A percentile compares a stretch with the other conserved stretches of the same genome.
Conservation (phyloP, 352 stramenopile genomes). For the Hyaloperonospora brassicae region DNA sequence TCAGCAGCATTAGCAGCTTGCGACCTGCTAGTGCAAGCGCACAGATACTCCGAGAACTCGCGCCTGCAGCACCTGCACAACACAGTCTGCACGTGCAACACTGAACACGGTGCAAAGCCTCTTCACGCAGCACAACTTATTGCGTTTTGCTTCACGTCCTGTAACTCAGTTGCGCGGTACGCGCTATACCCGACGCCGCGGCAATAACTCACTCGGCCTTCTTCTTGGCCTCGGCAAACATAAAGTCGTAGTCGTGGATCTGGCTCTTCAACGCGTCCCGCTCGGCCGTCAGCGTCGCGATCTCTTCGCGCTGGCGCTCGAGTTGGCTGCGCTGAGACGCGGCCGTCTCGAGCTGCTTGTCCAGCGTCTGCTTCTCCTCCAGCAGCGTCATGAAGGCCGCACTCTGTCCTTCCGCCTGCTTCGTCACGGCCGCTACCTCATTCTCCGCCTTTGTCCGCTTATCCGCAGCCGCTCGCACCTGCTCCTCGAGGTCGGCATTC, state of each 20-base stretch:
- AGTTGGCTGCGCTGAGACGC: constrained; percentile 44
- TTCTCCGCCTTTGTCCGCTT: constrained; percentile 41
- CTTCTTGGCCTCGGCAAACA: constrained; percentile 85
- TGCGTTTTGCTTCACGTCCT: background rate
- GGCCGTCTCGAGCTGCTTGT: constrained; percentile 39
- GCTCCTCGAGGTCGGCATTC: constrained; percentile 41
- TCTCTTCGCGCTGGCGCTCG: constrained; percentile 33
- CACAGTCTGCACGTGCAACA: constrained; percentile 4
- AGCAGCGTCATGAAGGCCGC: constrained; percentile 76
- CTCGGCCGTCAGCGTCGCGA: constrained; percentile 47
- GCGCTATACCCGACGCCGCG: background rate
- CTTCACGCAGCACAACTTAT: background rate
- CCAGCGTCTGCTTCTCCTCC: constrained; percentile 58
- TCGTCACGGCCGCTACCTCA: constrained; percentile 53
- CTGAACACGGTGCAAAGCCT: too few relatives aligned
- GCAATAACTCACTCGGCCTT: constrained; percentile 54
- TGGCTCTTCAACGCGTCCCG: constrained; percentile 67
- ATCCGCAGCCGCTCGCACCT: constrained; percentile 30
- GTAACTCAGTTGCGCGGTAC: background rate
- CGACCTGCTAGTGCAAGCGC: constrained; percentile 29
- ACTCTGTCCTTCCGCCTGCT: constrained; percentile 71
- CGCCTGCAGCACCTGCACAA: constrained; percentile 46
- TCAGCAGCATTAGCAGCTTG: constrained; percentile 25
- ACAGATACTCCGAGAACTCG: constrained; percentile 63
- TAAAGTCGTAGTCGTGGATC: constrained; percentile 86